Evolutionary conservation across 2,329 filamentous ascomycete species (phyloP).

Genomic region (Fusarium sp.): DNA sequence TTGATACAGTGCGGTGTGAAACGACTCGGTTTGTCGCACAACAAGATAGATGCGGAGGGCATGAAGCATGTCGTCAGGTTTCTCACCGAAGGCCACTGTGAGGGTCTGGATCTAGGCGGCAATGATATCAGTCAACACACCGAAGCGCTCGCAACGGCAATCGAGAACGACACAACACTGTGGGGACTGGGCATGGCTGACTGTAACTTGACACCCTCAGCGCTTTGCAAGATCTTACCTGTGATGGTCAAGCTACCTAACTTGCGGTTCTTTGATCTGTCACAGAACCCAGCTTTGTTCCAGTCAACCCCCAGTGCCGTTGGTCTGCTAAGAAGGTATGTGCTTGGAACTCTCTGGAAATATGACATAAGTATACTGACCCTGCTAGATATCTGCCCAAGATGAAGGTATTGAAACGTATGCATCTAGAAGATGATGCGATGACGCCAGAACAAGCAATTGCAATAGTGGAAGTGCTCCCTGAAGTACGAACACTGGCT

Average conservation of each 20-base stretch:
- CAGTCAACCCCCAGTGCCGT: constrained; percentile 79
- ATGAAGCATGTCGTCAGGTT: constrained; percentile 83
- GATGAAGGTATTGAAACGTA: constrained; percentile 80
- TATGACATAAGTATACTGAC: constrained; percentile 16
- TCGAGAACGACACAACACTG: constrained; percentile 69
- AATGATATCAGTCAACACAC: constrained; percentile 76
- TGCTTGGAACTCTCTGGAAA: constrained; percentile 11
- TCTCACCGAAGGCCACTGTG: constrained; percentile 80
- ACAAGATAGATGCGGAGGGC: constrained; percentile 79
- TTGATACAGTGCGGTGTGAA: constrained; percentile 82
- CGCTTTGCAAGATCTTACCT: constrained; percentile 81
- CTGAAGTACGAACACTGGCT: constrained; percentile 83
- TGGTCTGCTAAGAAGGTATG: constrained; percentile 78
- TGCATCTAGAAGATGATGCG: constrained; percentile 87
- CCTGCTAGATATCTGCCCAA: constrained; percentile 78
- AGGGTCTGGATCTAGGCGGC: constrained; percentile 89
- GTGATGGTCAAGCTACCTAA: constrained; percentile 76
- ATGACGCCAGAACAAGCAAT: constrained; percentile 91
- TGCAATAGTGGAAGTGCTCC: constrained; percentile 88
- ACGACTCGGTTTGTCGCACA: constrained; percentile 85
- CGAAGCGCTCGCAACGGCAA: constrained; percentile 64
- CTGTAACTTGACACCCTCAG: constrained; percentile 81
- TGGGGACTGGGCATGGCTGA: constrained; percentile 89
- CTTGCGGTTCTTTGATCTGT: constrained; percentile 91
- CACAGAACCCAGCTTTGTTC: constrained; percentile 88